These are phyloP conservation scores for Xylaria multiplex DNA, from an alignment of 2,329 filamentous ascomycete species.

Conservation along the genomic window DNA sequence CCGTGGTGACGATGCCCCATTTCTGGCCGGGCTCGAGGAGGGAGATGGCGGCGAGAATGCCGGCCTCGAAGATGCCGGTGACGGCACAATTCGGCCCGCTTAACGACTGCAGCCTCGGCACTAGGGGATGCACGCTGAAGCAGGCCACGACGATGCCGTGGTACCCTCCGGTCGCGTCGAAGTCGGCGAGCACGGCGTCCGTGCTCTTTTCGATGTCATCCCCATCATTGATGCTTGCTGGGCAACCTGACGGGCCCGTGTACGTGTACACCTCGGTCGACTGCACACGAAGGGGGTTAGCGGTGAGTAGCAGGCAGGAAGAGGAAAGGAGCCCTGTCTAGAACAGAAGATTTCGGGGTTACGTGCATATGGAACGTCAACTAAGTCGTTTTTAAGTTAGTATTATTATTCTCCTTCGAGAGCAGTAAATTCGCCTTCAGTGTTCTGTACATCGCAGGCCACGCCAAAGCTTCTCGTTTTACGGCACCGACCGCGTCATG, in stretches of 20 bases:
- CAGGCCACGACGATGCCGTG: constrained; percentile 89
- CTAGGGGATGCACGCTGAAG: constrained; percentile 85
- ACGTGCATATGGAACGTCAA: constrained; percentile 54
- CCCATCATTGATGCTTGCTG: constrained; percentile 81
- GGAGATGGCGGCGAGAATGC: constrained; percentile 72
- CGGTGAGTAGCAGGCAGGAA: no score
- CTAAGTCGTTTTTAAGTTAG: constrained; percentile 9
- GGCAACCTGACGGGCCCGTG: constrained; percentile 70
- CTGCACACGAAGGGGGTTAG: constrained; percentile 45
- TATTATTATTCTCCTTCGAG: not conserved
- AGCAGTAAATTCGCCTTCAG: not conserved
- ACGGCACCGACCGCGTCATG: not conserved
- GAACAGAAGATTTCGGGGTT: not conserved
- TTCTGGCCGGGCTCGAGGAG: constrained; percentile 55
- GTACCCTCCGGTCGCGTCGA: constrained; percentile 61
- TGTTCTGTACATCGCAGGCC: not conserved
- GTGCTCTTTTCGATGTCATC: constrained; percentile 73
- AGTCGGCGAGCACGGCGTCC: constrained; percentile 66
- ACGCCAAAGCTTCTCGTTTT: not conserved
- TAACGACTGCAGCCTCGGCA: constrained; percentile 62
- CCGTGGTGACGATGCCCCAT: constrained; percentile 92
- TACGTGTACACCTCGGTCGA: constrained; percentile 67
- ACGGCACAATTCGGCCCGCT: constrained; percentile 51
- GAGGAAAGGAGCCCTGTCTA: not conserved
- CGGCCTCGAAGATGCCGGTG: constrained; percentile 89